Conservation (phyloP, 148 eudicot species). For the Arctostaphylos glauca region DNA sequence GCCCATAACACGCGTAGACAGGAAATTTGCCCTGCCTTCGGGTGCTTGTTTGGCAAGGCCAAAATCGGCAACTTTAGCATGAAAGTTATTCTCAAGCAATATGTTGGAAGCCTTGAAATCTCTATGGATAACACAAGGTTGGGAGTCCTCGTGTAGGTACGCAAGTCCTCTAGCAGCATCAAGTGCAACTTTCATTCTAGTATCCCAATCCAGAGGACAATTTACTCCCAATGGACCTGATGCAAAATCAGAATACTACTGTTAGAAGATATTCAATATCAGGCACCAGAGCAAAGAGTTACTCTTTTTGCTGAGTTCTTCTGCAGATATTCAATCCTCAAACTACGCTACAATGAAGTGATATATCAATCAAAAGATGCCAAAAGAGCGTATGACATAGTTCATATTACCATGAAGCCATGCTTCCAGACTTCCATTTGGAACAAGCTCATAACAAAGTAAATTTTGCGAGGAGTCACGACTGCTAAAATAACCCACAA, state of each 20-base stretch:
- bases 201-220: slow-evolving; percentile 92
- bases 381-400: neutral
- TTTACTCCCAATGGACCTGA: slow-evolving; percentile 83
- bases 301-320: slow-evolving; percentile 6
- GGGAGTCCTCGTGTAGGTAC: slow-evolving; percentile 95
- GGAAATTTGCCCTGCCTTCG: slow-evolving; percentile 75
- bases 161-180: slow-evolving; percentile 99
- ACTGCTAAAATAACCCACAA: slow-evolving; percentile 84
- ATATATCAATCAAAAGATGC: neutral
- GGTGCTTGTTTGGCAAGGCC: slow-evolving; percentile 97
- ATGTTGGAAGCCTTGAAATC: slow-evolving; percentile 96
- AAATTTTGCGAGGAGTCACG: slow-evolving; percentile 82
- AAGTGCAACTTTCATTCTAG: slow-evolving; percentile 94
- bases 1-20: slow-evolving; percentile 97
- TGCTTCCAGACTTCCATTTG: slow-evolving; percentile 93
- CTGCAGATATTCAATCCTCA: slow-evolving; percentile 5
- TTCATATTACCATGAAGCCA: slow-evolving; percentile 86
- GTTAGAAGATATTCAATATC: neutral
- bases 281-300: neutral
- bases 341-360: neutral
- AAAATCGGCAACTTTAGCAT: slow-evolving; percentile 95
- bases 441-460: slow-evolving; percentile 94
- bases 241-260: slow-evolving; percentile 7
- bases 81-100: slow-evolving; percentile 82
- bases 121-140: slow-evolving; percentile 94